phyloP scores from a whole-genome alignment of 2,329 filamentous ascomycete species.

The Beauveria sp. region DNA sequence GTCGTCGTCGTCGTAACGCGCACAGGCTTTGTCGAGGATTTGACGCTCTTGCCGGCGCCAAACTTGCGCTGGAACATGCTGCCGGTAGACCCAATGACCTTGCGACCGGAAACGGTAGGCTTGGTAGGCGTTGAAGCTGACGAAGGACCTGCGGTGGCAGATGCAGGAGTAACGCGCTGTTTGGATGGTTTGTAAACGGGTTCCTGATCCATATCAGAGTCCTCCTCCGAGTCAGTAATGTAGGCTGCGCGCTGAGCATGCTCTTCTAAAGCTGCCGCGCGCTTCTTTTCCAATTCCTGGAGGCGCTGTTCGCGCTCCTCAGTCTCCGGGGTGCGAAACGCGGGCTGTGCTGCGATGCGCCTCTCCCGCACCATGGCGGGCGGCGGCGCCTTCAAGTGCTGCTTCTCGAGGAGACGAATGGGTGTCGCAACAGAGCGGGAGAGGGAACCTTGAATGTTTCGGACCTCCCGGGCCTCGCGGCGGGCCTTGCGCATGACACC shows the following conservation, averaged over 20 bases:
- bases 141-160: neutral
- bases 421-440: constrained; percentile 23
- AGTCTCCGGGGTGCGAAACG: constrained; percentile 20
- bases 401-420: constrained; percentile 24
- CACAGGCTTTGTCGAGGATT: neutral
- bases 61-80: constrained; percentile 11
- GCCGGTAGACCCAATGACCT: neutral
- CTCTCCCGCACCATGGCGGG: constrained; percentile 46
- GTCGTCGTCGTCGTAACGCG: neutral
- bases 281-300: constrained; percentile 18
- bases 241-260: constrained; percentile 30
- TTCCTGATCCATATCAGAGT: constrained; percentile 15
- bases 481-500: constrained; percentile 49
- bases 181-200: neutral
- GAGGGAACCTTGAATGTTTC: constrained; percentile 38
- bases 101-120: neutral
- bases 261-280: constrained; percentile 20
- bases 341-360: constrained; percentile 34
- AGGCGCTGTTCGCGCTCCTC: constrained; percentile 14
- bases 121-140: neutral
- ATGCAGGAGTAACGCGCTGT: neutral
- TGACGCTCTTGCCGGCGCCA: neutral
- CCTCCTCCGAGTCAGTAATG: constrained; percentile 34
- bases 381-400: constrained; percentile 39
- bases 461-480: constrained; percentile 48